phyloP scores from a whole-genome alignment of 78 protist genomes.

The Speleostelium caveatum region DNA sequence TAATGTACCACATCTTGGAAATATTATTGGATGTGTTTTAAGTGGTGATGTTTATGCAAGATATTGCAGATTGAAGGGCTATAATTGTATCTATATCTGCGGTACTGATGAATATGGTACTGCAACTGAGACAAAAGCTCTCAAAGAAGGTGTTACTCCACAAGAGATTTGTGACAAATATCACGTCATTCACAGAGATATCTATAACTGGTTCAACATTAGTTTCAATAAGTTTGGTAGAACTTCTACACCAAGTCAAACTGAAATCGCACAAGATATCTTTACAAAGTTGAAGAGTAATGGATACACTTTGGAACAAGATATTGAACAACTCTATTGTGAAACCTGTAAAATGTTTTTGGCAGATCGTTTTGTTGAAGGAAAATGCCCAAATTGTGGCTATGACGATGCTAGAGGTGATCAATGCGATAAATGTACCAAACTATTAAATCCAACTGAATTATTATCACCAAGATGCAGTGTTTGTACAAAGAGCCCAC shows the following conservation, averaged over 20 bases:
- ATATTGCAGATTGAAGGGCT: conserved; percentile 82
- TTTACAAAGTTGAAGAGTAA: conserved; percentile 65
- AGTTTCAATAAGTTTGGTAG: conserved; percentile 92
- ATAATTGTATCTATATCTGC: conserved; percentile 90
- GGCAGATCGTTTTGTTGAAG: conserved; percentile 93
- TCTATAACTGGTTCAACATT: conserved; percentile 95
- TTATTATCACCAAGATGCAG: conserved; percentile 77
- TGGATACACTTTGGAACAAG: conserved; percentile 34
- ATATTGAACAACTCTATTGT: conserved; percentile 80
- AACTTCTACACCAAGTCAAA: conserved; percentile 87
- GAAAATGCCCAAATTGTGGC: conserved; percentile 90
- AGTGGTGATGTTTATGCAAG: conserved; percentile 91
- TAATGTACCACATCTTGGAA: conserved; percentile 87
- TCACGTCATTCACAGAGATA: conserved; percentile 69
- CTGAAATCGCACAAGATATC: conserved; percentile 91
- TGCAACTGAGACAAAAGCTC: conserved; percentile 92
- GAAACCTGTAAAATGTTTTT: conserved; percentile 79
- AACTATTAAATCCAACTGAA: conserved; percentile 85
- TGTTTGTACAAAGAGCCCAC: conserved; percentile 69
- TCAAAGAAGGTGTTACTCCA: conserved; percentile 84
- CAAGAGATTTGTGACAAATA: conserved; percentile 91
- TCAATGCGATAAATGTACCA: conserved; percentile 94
- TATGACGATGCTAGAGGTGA: conserved; percentile 93
- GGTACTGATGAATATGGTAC: conserved; percentile 97
- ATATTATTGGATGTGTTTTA: conserved; percentile 94